Conservation (phyloP, 345 rosid species). For the Melaleuca alternifolia region DNA sequence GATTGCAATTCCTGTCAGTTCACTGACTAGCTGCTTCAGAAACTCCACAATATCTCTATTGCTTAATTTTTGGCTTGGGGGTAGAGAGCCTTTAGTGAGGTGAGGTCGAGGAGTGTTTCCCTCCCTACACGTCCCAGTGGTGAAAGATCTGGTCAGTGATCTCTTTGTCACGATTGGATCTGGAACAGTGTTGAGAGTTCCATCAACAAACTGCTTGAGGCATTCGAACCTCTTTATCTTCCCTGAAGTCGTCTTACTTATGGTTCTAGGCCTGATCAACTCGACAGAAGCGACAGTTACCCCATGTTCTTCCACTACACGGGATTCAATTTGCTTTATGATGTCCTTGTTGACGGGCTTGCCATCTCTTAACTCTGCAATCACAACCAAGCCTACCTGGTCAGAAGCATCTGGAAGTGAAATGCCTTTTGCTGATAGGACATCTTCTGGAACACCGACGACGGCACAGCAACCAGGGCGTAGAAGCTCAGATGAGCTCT, state of each 20-base stretch:
- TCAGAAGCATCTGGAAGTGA: constrained; percentile 44
- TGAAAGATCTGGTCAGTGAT: constrained; percentile 25
- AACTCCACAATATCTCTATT: constrained; percentile 38
- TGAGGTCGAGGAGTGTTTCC: constrained; percentile 35
- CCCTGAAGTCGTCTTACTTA: constrained; percentile 60
- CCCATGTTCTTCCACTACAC: constrained; percentile 57
- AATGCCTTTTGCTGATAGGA: constrained; percentile 46
- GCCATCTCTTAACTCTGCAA: constrained; percentile 56
- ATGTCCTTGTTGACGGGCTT: constrained; percentile 28
- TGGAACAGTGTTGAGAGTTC: constrained; percentile 27
- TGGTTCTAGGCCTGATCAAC: constrained; percentile 52
- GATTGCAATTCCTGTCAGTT: constrained; percentile 35
- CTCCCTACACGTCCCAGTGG: constrained; percentile 37
- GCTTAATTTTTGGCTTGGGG: constrained; percentile 12
- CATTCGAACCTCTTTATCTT: constrained; percentile 72
- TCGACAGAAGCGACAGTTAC: constrained; percentile 36
- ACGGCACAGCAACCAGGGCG: constrained; percentile 73
- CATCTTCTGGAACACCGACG: constrained; percentile 57
- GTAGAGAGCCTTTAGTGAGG: constrained; percentile 10
- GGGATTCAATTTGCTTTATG: constrained; percentile 24
- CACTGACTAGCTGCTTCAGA: constrained; percentile 33
- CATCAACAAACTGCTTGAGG: constrained; percentile 46
- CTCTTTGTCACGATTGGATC: constrained; percentile 27
- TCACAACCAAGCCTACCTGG: constrained; percentile 53
- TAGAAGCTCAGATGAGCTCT: constrained; percentile 37